Evolutionary conservation across 2,329 filamentous ascomycete genomes (phyloP), one percentile per base, ranked within the genome.

Genomic region (Cryoendolithus antarcticus): DNA sequence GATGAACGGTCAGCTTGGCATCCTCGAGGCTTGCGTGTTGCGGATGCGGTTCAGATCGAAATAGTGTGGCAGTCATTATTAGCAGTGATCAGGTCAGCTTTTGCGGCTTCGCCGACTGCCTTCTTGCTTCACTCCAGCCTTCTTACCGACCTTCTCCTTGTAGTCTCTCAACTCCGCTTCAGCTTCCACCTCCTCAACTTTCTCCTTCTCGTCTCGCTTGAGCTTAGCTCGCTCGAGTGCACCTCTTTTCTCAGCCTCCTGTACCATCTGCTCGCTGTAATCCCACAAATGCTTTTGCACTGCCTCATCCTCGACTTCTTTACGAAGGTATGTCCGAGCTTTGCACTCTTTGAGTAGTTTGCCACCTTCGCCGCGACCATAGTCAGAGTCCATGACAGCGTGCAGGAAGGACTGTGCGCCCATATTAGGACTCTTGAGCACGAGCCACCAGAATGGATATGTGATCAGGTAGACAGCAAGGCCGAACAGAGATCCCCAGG

Each of bases 221-320:
- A 67, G 66, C 40, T 68, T 59, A 34, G 71, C 72, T 42, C 75
- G 62, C 41, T 69, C 72, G 36, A 75, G 63, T 6, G 86, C 86
- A 13, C 80, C 75, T 56, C 81, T 75, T 64, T 84, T 93, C 62
- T 96, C 88, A 9, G 80, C 74, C 50, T 73, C 72, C 58, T 93
- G 80, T 40, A 96, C 80, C 46, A 93, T 74, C 55, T 76, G 77
- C 54, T 94, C 88, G 55, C 83, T 94, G 42, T 83, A 78, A 55
- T 93, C 76, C 89, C 89, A 98, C 9, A 98, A 66, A 58, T 79
- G 75, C 71, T 93, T 86, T 42, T 86, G 86, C 24, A 83, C 64
- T 12, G 72, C 73, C 47, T 93, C 86, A 55, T 93, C 82, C 47
- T 72, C 33, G 7, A 95, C 70, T 53, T 95, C 88, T 19, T 65